phyloP scores from a whole-genome alignment of 805 yeast genomes.

The Cyberlindnera euphorbiae region DNA sequence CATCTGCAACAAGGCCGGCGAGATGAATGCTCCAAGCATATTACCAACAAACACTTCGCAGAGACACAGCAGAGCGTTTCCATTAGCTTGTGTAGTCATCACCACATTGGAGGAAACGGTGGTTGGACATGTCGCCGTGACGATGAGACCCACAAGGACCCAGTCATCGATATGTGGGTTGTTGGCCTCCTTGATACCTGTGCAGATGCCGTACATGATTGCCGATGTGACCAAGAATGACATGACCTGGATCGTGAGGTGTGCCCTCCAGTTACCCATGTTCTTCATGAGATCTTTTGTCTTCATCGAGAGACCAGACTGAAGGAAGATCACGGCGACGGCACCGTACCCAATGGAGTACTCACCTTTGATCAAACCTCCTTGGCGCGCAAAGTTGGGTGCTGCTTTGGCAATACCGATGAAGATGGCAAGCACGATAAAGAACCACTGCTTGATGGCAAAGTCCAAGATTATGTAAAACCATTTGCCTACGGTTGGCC shows the following conservation, averaged over 20 bases:
- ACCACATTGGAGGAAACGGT: constrained; percentile 90
- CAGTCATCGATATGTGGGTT: constrained; percentile 62
- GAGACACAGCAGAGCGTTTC: constrained; percentile 71
- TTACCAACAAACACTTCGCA: constrained; percentile 87
- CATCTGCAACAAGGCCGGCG: constrained; percentile 82
- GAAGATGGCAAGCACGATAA: constrained; percentile 63
- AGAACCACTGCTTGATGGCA: constrained; percentile 62
- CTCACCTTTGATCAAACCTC: constrained; percentile 70
- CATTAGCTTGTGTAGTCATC: constrained; percentile 84
- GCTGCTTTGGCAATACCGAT: constrained; percentile 71
- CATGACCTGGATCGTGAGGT: constrained; percentile 57
- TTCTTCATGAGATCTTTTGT: constrained; percentile 58
- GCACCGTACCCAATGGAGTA: constrained; percentile 82
- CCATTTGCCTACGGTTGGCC: constrained; percentile 6
- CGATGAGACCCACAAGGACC: constrained; percentile 76
- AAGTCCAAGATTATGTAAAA: constrained; percentile 14
- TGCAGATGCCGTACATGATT: constrained; percentile 67
- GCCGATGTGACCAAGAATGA: constrained; percentile 71
- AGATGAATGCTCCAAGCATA: constrained; percentile 76
- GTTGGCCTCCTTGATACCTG: constrained; percentile 57
- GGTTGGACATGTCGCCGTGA: constrained; percentile 86
- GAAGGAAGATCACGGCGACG: constrained; percentile 78
- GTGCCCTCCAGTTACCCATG: constrained; percentile 78
- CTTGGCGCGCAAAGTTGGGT: constrained; percentile 80
- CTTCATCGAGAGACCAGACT: constrained; percentile 76